Percentiles rank a stretch among this genome's conserved stretches.
Conservation (phyloP, 106 monocot genomes). For the Phalaenopsis aphrodite region DNA sequence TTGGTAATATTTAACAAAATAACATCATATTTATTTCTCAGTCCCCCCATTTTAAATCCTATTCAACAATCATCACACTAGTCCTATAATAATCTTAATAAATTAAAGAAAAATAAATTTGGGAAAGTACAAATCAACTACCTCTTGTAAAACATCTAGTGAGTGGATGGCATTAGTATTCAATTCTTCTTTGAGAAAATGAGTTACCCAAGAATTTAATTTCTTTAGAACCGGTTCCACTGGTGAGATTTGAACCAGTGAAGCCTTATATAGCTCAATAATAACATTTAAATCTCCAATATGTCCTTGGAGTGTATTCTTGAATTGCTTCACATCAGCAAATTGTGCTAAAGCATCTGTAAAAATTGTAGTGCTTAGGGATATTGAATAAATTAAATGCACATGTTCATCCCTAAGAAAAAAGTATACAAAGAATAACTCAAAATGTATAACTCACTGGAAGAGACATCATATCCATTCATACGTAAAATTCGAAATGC, state of each 20-base stretch:
- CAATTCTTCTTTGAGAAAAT: constrained; percentile 36
- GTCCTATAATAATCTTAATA: background rate
- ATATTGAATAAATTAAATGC: background rate
- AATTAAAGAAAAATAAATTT: background rate
- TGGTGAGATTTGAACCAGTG: constrained; percentile 42
- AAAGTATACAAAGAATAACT: background rate
- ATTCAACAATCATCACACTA: background rate
- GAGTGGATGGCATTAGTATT: background rate
- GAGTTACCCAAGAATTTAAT: constrained; percentile 42
- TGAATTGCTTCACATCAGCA: constrained; percentile 28
- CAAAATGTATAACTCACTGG: constrained; percentile 30
- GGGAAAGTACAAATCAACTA: background rate
- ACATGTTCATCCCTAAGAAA: background rate
- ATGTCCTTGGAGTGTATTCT: constrained; percentile 27
- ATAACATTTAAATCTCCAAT: constrained; percentile 32
- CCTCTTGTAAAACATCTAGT: constrained; percentile 22
- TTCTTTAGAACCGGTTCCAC: constrained; percentile 50
- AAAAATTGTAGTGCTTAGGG: background rate
- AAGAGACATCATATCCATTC: constrained; percentile 75
- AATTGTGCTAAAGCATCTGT: constrained; percentile 45
- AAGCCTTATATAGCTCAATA: constrained; percentile 76
- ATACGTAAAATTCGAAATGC: constrained; percentile 81
- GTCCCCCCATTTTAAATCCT: background rate
- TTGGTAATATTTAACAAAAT: background rate
- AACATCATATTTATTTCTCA: background rate